phyloP scores from a whole-genome alignment of 345 rosid species.

The Pistacia vera region DNA sequence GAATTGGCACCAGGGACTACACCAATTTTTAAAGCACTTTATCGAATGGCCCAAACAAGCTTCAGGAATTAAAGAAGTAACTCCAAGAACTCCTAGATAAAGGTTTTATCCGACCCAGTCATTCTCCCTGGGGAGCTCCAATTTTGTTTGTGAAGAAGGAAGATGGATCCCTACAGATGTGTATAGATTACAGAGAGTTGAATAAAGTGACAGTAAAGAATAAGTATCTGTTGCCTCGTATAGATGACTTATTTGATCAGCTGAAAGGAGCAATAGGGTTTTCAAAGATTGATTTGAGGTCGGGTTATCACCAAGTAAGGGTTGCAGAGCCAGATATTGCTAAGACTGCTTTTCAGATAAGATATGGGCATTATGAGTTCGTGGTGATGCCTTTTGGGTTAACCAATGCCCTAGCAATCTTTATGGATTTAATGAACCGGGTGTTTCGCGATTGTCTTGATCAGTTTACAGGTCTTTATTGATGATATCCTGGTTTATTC shows the following conservation, averaged over 20 bases:
- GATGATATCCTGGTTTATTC: not conserved
- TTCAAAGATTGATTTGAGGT: not conserved
- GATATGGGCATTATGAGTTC: not conserved
- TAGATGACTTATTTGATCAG: not conserved
- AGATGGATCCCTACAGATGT: not conserved
- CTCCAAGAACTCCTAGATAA: not conserved
- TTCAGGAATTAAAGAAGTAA: not conserved
- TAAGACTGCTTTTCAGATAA: not conserved
- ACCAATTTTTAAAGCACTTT: not conserved
- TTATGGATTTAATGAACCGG: not conserved
- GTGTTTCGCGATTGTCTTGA: not conserved
- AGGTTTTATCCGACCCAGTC: not conserved
- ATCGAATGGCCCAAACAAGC: not conserved
- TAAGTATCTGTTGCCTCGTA: not conserved
- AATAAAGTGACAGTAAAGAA: not conserved
- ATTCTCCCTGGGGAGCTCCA: not conserved
- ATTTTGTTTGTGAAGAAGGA: not conserved
- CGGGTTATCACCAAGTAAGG: not conserved
- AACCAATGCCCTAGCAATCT: not conserved
- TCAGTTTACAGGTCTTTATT: not conserved
- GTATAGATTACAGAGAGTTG: not conserved
- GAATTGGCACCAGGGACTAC: not conserved
- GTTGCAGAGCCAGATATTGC: not conserved
- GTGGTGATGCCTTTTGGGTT: not conserved
- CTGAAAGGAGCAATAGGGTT: not conserved